A percentile compares a stretch with the other conserved stretches of the same genome.
Conservation (phyloP, 1,284 basidiomycete species). For the Ceratobasidium theobromae region DNA sequence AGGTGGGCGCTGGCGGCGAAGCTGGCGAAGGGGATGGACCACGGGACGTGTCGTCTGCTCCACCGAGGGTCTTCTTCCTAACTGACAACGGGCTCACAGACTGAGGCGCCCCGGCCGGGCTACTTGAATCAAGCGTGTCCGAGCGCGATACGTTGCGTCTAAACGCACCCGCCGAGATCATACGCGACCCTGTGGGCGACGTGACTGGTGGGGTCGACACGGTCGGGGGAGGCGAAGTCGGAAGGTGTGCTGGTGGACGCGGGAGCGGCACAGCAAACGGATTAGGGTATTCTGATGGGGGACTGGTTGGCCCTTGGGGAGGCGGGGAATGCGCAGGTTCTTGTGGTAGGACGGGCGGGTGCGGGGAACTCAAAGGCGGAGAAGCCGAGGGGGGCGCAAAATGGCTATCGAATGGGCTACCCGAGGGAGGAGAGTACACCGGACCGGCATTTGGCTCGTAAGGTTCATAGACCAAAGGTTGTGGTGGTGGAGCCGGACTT, state of each 20-base stretch:
- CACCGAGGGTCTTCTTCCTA: constrained; percentile 45
- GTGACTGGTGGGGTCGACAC: constrained; percentile 47
- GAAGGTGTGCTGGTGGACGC: constrained; percentile 37
- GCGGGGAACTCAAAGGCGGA: background rate
- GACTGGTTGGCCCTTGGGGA: constrained; percentile 28
- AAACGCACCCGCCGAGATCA: constrained; percentile 74
- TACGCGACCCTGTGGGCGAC: constrained; percentile 50
- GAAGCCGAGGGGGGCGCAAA: background rate
- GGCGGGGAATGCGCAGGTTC: constrained; percentile 31
- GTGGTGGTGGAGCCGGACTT: background rate
- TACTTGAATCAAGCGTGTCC: constrained; percentile 46
- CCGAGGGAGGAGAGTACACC: no score
- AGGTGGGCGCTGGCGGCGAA: constrained; percentile 8
- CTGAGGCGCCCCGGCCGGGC: constrained; percentile 35
- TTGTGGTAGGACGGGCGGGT: constrained; percentile 13
- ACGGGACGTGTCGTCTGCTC: background rate
- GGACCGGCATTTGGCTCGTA: no score
- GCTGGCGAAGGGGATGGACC: background rate
- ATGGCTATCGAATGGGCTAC: no score
- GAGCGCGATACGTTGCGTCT: constrained; percentile 48
- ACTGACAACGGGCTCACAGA: constrained; percentile 49
- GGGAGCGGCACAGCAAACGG: constrained; percentile 28
- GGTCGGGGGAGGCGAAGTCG: background rate
- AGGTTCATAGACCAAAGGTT: no score
- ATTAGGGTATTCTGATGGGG: constrained; percentile 36